These are phyloP conservation scores for Colletotrichum musae DNA, from an alignment of 2,329 filamentous ascomycete genomes.

Conservation along the genomic window DNA sequence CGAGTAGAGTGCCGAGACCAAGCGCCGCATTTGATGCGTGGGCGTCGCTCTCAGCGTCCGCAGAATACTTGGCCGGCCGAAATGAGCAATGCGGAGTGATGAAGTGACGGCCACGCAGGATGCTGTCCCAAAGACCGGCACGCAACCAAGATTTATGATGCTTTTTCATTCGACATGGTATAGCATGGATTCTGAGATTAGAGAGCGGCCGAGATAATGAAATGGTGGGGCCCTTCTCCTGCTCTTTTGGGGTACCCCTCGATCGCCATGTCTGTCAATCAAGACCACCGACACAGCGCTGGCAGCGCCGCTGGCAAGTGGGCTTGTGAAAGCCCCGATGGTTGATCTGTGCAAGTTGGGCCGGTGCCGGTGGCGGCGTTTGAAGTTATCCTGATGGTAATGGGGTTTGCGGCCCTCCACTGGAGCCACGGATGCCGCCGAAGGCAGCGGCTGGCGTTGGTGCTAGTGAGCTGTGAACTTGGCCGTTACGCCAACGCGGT, in stretches of 20 bases:
- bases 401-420: neutral
- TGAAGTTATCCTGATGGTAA: neutral
- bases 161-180: conserved; percentile 2
- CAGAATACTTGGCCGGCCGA: conserved; percentile 1
- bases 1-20: conserved; percentile 21
- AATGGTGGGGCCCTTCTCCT: conserved; percentile 2
- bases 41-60: neutral
- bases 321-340: neutral
- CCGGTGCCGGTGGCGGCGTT: neutral
- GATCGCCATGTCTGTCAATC: neutral
- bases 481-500: neutral
- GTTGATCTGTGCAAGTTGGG: neutral
- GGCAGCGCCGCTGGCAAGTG: conserved; percentile 1
- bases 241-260: conserved; percentile 2
- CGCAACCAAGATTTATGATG: conserved; percentile 1
- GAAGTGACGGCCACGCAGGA: conserved; percentile 2
- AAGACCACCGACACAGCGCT: neutral
- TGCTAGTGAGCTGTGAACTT: neutral
- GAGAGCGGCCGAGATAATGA: conserved; percentile 24
- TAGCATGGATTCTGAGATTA: conserved; percentile 8
- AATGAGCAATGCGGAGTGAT: conserved; percentile 9
- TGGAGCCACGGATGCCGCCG: conserved; percentile 1
- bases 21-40: neutral
- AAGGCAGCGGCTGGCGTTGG: neutral
- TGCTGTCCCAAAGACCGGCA: conserved; percentile 1